A percentile compares a stretch with the other conserved stretches of the same genome.
phyloP scores from a whole-genome alignment of 306 rosid genomes.

The Corylus americana region DNA sequence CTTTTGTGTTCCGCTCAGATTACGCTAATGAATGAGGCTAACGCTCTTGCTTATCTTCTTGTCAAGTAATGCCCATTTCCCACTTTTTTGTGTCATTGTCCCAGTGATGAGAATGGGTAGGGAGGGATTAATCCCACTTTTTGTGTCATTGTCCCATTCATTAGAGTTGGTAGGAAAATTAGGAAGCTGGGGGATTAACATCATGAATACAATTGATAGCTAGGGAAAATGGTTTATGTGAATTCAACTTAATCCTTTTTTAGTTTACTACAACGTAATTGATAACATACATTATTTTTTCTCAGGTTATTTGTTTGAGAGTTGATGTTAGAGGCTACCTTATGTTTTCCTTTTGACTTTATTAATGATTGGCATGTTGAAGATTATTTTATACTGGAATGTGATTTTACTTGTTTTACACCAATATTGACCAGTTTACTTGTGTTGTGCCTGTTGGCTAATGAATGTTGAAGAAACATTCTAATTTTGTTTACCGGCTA shows the following conservation, averaged over 20 bases:
- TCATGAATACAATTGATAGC: not conserved
- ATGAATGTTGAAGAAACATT: slow-evolving; percentile 1
- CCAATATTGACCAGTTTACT: not conserved
- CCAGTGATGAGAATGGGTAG: not conserved
- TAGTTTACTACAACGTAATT: not conserved
- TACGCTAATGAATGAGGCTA: not conserved
- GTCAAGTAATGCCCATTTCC: not conserved
- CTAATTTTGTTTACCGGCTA: not conserved
- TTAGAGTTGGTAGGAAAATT: not conserved
- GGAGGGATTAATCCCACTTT: not conserved
- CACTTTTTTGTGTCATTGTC: not conserved
- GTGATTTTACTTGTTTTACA: not conserved
- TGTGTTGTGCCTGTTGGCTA: slow-evolving; percentile 2
- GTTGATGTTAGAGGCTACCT: not conserved
- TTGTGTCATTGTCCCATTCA: not conserved
- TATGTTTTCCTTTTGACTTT: not conserved
- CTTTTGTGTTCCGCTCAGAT: not conserved
- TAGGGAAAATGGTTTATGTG: not conserved
- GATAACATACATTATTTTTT: not conserved
- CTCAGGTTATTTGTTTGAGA: not conserved
- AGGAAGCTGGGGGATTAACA: not conserved
- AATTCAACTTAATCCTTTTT: not conserved
- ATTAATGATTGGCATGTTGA: not conserved
- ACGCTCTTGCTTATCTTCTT: not conserved
- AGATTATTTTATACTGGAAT: not conserved